Evolutionary conservation across 345 rosid species (phyloP).

Genomic region (Hypericum perforatum): DNA sequence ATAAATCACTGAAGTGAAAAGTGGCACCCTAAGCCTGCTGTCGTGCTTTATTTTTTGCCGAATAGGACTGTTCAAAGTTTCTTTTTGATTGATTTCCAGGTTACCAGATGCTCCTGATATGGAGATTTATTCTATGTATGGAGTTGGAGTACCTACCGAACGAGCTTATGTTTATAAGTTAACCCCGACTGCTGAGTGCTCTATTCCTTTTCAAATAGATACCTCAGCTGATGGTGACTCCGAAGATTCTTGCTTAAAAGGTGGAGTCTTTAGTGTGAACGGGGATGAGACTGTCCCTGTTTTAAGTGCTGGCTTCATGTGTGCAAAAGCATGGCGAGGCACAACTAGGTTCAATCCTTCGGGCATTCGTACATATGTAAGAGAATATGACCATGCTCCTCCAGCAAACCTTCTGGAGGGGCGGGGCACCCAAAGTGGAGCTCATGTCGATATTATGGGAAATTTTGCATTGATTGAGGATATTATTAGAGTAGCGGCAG

Average conservation of each 20-base stretch:
- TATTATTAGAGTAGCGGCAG: conserved; percentile 71
- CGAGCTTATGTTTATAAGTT: conserved; percentile 72
- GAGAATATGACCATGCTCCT: conserved; percentile 83
- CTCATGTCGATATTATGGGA: conserved; percentile 95
- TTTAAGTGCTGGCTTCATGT: conserved; percentile 85
- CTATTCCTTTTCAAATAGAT: conserved; percentile 83
- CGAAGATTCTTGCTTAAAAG: conserved; percentile 61
- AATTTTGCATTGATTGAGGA: conserved; percentile 90
- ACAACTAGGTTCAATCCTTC: conserved; percentile 90
- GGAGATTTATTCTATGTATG: conserved; percentile 86
- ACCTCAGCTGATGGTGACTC: conserved; percentile 52
- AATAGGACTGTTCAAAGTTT: too few species aligned
- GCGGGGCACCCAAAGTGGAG: conserved; percentile 83
- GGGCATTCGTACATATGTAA: conserved; percentile 50
- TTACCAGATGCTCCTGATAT: conserved; percentile 86
- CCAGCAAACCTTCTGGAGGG: conserved; percentile 85
- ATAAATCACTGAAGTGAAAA: too few species aligned
- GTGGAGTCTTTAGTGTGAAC: conserved; percentile 73
- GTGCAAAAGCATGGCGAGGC: conserved; percentile 94
- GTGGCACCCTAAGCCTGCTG: too few species aligned
- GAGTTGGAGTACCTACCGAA: conserved; percentile 93
- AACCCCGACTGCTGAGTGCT: conserved; percentile 58
- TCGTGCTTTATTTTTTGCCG: too few species aligned
- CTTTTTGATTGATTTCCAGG: conserved; percentile 26
- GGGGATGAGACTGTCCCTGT: conserved; percentile 95